Percentiles rank a stretch among this genome's conserved stretches.
These are phyloP conservation scores for Yamadazyma nakazawae DNA, from an alignment of 805 yeast species.

Conservation along the genomic window DNA sequence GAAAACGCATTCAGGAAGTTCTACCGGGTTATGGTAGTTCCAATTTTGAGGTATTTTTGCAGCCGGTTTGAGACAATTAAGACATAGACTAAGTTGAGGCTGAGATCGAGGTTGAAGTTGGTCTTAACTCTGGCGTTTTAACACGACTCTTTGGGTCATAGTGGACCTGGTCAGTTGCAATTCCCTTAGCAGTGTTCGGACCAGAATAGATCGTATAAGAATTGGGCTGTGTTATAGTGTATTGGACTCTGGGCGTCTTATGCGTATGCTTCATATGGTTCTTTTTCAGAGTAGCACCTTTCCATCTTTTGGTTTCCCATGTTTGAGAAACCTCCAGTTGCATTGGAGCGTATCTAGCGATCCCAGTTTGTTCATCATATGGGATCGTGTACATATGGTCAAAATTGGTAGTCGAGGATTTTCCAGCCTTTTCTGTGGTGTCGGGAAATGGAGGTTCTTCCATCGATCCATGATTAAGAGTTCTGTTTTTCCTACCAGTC, in stretches of 20 bases:
- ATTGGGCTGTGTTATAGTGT: constrained; percentile 15
- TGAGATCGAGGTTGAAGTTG: background rate
- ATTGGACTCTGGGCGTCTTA: constrained; percentile 8
- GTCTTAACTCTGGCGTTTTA: background rate
- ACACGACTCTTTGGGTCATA: constrained; percentile 3
- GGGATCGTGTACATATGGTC: constrained; percentile 12
- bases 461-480: constrained; percentile 8
- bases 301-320: constrained; percentile 10
- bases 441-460: constrained; percentile 10
- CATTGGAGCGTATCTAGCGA: constrained; percentile 15
- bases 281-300: background rate
- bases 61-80: no score
- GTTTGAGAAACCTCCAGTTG: constrained; percentile 3
- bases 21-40: no score
- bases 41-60: no score
- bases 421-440: background rate
- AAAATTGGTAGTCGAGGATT: constrained; percentile 1
- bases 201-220: constrained; percentile 9
- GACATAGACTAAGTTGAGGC: no score
- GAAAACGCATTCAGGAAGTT: no score
- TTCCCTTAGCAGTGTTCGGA: constrained; percentile 8
- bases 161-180: background rate
- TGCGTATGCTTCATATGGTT: background rate
- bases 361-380: constrained; percentile 12
- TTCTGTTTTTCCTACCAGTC: constrained; percentile 1